Evolutionary conservation across 1,284 basidiomycete species (phyloP).

Genomic region (Apiotrichum domesticum): DNA sequence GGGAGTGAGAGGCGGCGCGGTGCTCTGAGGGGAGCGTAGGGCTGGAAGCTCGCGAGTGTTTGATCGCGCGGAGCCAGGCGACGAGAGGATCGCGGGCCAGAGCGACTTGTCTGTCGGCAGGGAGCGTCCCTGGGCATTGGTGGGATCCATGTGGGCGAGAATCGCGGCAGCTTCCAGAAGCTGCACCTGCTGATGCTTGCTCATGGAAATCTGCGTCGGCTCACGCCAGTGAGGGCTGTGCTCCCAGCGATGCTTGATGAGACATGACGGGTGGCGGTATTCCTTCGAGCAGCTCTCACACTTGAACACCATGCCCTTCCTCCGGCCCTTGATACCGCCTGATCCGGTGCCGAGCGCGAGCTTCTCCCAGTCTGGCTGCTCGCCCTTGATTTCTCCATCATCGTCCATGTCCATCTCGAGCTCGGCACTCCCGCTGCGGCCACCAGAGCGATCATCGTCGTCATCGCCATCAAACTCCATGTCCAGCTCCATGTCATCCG

Average conservation of each 20-base stretch:
- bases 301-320: conserved; percentile 72
- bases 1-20: conserved; percentile 33
- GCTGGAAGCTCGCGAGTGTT: conserved; percentile 35
- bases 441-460: conserved; percentile 17
- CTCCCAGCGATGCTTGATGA: conserved; percentile 97
- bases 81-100: conserved; percentile 54
- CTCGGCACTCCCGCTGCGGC: conserved; percentile 21
- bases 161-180: conserved; percentile 96
- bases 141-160: conserved; percentile 66
- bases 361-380: conserved; percentile 26
- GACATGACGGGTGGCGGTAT: conserved; percentile 87
- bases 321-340: conserved; percentile 53
- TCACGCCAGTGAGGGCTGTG: conserved; percentile 96
- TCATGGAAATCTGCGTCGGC: conserved; percentile 85
- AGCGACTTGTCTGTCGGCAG: conserved; percentile 86
- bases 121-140: conserved; percentile 59
- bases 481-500: conserved; percentile 42
- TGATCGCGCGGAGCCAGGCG: conserved; percentile 24
- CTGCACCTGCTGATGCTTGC: conserved; percentile 97
- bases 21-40: conserved; percentile 34
- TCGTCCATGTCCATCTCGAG: conserved; percentile 38
- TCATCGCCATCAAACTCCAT: conserved; percentile 34
- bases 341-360: conserved; percentile 44
- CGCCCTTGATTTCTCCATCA: conserved; percentile 6
- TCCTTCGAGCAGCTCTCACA: conserved; percentile 93